phyloP scores from a whole-genome alignment of 116 monocot species.

The Papilionanthe hybrid region DNA sequence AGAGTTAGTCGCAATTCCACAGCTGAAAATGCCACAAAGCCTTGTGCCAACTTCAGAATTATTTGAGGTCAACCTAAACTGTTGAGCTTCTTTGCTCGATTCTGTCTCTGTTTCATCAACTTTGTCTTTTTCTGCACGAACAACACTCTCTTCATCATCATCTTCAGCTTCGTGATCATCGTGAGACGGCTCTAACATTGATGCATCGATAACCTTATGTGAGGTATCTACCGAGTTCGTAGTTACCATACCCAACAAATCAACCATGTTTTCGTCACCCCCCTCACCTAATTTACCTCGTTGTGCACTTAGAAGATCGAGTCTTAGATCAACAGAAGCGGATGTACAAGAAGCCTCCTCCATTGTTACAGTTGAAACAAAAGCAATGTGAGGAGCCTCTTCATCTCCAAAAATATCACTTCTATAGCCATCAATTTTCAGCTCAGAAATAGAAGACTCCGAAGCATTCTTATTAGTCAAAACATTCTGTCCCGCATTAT shows the following conservation, averaged over 20 bases:
- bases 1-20: slow-evolving; percentile 20
- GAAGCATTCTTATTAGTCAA: slow-evolving; percentile 30
- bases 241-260: slow-evolving; percentile 47
- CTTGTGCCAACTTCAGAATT: slow-evolving; percentile 17
- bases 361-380: slow-evolving; percentile 61
- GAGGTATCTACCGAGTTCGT: slow-evolving; percentile 24
- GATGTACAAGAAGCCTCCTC: slow-evolving; percentile 81
- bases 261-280: slow-evolving; percentile 93
- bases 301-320: slow-evolving; percentile 22
- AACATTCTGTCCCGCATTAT: slow-evolving; percentile 50
- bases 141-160: slow-evolving; percentile 18
- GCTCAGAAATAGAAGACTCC: slow-evolving; percentile 31
- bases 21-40: slow-evolving; percentile 19
- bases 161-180: slow-evolving; percentile 31
- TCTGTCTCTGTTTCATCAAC: slow-evolving; percentile 23
- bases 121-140: slow-evolving; percentile 8
- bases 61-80: slow-evolving; percentile 14
- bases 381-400: slow-evolving; percentile 38
- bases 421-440: slow-evolving; percentile 39
- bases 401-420: slow-evolving; percentile 41
- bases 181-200: slow-evolving; percentile 56
- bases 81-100: slow-evolving; percentile 23
- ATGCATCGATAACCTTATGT: slow-evolving; percentile 60
- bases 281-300: slow-evolving; percentile 55
- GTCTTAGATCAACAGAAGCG: slow-evolving; percentile 32